Conservation (phyloP, 164 flowering plant genomes). For the Piper betle region DNA sequence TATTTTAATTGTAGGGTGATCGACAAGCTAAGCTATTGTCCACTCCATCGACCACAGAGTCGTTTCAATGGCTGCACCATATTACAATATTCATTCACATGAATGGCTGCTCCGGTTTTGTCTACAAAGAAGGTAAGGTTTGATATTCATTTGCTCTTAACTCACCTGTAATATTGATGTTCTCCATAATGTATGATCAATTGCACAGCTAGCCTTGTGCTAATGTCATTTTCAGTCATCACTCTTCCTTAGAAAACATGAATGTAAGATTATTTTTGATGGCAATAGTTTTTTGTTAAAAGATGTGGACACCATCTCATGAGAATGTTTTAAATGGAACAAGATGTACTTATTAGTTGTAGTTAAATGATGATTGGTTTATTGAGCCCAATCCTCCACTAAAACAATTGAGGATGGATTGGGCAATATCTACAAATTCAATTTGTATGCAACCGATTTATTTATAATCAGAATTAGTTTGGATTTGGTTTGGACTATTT, state of each 20-base stretch:
- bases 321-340: no score
- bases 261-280: not conserved
- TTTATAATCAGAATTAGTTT: no score
- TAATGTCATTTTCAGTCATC: conserved; percentile 33
- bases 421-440: no score
- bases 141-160: not conserved
- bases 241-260: conserved; percentile 12
- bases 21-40: conserved; percentile 63
- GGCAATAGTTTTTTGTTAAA: not conserved
- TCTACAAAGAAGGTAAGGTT: not conserved
- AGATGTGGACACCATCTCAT: conserved; percentile 26
- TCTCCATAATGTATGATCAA: conserved; percentile 67
- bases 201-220: conserved; percentile 43
- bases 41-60: conserved; percentile 68
- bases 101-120: no score
- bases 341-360: no score
- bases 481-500: no score
- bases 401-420: no score
- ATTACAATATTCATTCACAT: not conserved
- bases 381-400: no score
- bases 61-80: conserved; percentile 40
- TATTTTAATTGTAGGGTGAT: conserved; percentile 38
- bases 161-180: conserved; percentile 51
- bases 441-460: no score
- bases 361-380: no score